Evolutionary conservation across 768 basidiomycete species (phyloP).

Genomic region (Suillus hirtellus): DNA sequence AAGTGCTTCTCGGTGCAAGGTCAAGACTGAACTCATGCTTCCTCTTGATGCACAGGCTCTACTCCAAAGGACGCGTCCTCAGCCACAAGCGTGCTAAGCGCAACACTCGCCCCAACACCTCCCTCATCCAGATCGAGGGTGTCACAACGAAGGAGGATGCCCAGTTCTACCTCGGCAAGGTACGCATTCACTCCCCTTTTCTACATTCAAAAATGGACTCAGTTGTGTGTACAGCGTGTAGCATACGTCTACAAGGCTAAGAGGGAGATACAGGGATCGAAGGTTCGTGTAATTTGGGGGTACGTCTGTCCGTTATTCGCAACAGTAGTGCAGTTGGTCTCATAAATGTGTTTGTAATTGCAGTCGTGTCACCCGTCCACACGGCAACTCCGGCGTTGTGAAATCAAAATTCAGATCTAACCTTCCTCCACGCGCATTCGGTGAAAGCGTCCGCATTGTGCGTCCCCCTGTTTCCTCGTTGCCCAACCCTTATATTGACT

Average conservation of each 20-base stretch:
- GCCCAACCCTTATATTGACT: conserved; percentile 6
- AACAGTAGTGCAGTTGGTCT: background rate
- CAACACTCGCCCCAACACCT: conserved; percentile 94
- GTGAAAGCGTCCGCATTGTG: conserved; percentile 89
- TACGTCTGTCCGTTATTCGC: conserved; percentile 38
- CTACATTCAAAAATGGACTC: conserved; percentile 8
- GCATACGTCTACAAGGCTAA: conserved; percentile 99
- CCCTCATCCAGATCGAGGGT: conserved; percentile 96
- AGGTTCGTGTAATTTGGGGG: conserved; percentile 99
- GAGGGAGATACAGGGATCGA: conserved; percentile 90
- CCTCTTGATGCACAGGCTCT: conserved; percentile 60
- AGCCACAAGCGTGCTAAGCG: conserved; percentile 99
- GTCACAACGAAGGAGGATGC: conserved; percentile 92
- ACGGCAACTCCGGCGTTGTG: conserved; percentile 93
- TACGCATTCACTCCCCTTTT: conserved; percentile 36
- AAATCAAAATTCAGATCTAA: conserved; percentile 96
- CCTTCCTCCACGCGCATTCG: conserved; percentile 93
- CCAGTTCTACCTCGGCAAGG: conserved; percentile 98
- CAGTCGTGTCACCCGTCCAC: conserved; percentile 89
- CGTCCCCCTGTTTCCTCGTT: conserved; percentile 33
- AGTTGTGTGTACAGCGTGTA: conserved; percentile 61
- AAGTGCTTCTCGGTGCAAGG: conserved; percentile 10
- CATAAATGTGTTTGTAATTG: background rate
- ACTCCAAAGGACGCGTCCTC: conserved; percentile 94
- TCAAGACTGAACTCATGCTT: conserved; percentile 7